phyloP scores from a whole-genome alignment of 164 flowering plant species.

The grape (Vitis vinifera) region ASM3070453v1 NC_081809.1:25024001-25024500 shows the following conservation, averaged over 20 bases:
- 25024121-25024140: neutral
- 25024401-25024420: too few relatives aligned
- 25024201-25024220: neutral
- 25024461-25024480: neutral
- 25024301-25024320: neutral
- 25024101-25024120: constrained; percentile 17
- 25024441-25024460: too few relatives aligned
- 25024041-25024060: constrained; percentile 26
- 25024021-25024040: constrained; percentile 22
- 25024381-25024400: constrained; percentile 7
- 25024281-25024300: too few relatives aligned
- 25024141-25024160: neutral
- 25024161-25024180: neutral
- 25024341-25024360: constrained; percentile 18
- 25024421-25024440: too few relatives aligned
- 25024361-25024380: constrained; percentile 23
- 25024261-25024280: too few relatives aligned
- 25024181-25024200: neutral
- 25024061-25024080: constrained; percentile 24
- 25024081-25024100: constrained; percentile 17
- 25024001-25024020: neutral
- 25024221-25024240: neutral
- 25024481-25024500: neutral
- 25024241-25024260: neutral
- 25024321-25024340: neutral